Conservation (phyloP, 2,329 filamentous ascomycete genomes). For the Pseudogymnoascus sp. region DNA sequence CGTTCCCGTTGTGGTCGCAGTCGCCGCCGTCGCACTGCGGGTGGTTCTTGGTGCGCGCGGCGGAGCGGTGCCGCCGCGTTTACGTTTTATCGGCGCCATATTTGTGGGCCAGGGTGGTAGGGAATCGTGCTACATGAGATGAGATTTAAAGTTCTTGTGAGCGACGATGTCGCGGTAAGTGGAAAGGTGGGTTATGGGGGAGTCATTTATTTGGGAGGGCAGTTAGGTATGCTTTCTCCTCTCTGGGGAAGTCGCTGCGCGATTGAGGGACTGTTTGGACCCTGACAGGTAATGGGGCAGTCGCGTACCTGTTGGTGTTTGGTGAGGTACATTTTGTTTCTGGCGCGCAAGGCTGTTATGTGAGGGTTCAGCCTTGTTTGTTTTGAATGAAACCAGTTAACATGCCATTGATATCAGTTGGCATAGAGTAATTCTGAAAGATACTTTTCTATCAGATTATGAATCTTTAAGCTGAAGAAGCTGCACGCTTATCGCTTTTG, state of each 20-base stretch:
- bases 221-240: background rate
- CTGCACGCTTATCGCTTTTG: background rate
- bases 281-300: background rate
- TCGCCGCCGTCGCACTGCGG: background rate
- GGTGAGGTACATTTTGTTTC: background rate
- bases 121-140: background rate
- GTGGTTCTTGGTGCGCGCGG: background rate
- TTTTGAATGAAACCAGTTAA: background rate
- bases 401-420: background rate
- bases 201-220: background rate
- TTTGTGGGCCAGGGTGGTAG: background rate
- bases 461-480: background rate
- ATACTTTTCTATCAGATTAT: background rate
- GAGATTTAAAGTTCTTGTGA: background rate
- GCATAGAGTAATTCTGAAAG: background rate
- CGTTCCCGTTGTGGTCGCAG: background rate
- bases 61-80: background rate
- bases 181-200: background rate
- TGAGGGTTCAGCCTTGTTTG: slow-evolving; percentile 4
- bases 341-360: background rate
- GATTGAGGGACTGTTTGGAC: slow-evolving; percentile 9
- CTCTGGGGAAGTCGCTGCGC: background rate
- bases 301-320: slow-evolving; percentile 1
- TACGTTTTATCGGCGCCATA: slow-evolving; percentile 8
- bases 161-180: background rate